Evolutionary conservation across 345 rosid genomes (phyloP).

Genomic region (Streptanthus diversifolius): DNA sequence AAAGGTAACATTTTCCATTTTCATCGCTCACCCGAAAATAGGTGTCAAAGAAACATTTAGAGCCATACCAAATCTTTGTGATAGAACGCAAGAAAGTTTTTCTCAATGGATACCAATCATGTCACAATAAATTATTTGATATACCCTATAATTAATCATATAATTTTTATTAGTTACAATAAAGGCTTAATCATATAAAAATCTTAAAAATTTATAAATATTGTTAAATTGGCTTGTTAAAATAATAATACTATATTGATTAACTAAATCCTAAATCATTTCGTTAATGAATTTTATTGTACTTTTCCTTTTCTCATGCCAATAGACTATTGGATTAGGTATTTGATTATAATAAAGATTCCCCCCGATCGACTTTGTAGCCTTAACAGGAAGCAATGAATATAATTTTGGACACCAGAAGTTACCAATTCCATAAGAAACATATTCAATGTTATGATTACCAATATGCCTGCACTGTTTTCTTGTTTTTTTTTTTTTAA

Average conservation of each 20-base stretch:
- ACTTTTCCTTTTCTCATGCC: slow-evolving; percentile 24
- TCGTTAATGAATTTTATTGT: slow-evolving; percentile 32
- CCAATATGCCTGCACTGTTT: slow-evolving; percentile 31
- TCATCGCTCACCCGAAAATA: slow-evolving; percentile 9
- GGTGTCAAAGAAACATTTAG: slow-evolving; percentile 13
- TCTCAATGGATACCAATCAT: slow-evolving; percentile 25
- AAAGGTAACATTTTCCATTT: slow-evolving; percentile 1
- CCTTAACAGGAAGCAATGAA: slow-evolving; percentile 31
- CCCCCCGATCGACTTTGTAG: slow-evolving; percentile 11
- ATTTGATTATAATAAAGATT: slow-evolving; percentile 6
- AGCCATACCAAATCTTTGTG: slow-evolving; percentile 28
- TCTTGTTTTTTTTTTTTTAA: not conserved
- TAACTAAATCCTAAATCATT: slow-evolving; percentile 13
- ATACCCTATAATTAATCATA: not conserved
- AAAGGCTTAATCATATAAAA: slow-evolving; percentile 20
- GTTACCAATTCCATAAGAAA: slow-evolving; percentile 33
- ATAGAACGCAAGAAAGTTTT: slow-evolving; percentile 6
- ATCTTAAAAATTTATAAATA: not conserved
- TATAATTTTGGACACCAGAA: slow-evolving; percentile 30
- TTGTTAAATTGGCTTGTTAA: not conserved
- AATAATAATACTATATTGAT: not conserved
- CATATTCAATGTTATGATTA: slow-evolving; percentile 33
- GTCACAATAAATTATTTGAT: slow-evolving; percentile 9
- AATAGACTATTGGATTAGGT: slow-evolving; percentile 21
- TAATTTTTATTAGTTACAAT: slow-evolving; percentile 12